Percentiles rank a stretch among this genome's conserved stretches.
phyloP scores from a whole-genome alignment of 2,329 filamentous ascomycete genomes.

The Colletotrichum gigasporum region DNA sequence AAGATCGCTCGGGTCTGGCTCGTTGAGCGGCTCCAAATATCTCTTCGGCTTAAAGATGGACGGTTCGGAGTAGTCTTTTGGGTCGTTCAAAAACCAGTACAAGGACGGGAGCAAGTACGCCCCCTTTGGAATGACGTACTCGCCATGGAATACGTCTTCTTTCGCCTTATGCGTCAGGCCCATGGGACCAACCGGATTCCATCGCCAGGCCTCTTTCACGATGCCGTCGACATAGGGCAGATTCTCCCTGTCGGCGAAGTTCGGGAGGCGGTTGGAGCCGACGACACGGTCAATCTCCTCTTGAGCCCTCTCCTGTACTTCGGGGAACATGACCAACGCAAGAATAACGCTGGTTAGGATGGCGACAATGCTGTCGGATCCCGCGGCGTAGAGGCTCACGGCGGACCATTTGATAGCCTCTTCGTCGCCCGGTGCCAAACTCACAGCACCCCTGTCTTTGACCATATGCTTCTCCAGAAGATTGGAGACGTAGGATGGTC shows the following conservation, averaged over 20 bases:
- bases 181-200: slow-evolving; percentile 62
- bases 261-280: slow-evolving; percentile 55
- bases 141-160: slow-evolving; percentile 18
- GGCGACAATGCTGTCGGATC: slow-evolving; percentile 38
- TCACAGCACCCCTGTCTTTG: neutral
- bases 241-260: slow-evolving; percentile 55
- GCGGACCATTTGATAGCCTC: slow-evolving; percentile 16
- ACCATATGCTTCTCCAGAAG: too few relatives aligned
- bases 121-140: slow-evolving; percentile 16
- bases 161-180: slow-evolving; percentile 46
- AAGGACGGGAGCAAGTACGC: too few relatives aligned
- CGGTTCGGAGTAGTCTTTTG: too few relatives aligned
- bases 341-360: slow-evolving; percentile 54
- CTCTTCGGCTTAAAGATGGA: too few relatives aligned
- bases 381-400: slow-evolving; percentile 9
- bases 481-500: too few relatives aligned
- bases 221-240: slow-evolving; percentile 63
- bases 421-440: neutral
- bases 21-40: too few relatives aligned
- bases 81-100: too few relatives aligned
- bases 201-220: slow-evolving; percentile 65
- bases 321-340: slow-evolving; percentile 55
- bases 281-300: slow-evolving; percentile 62
- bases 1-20: too few relatives aligned
- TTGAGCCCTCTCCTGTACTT: slow-evolving; percentile 56